Conservation (phyloP, 1,284 basidiomycete species). For the Sparassis latifolia region DNA sequence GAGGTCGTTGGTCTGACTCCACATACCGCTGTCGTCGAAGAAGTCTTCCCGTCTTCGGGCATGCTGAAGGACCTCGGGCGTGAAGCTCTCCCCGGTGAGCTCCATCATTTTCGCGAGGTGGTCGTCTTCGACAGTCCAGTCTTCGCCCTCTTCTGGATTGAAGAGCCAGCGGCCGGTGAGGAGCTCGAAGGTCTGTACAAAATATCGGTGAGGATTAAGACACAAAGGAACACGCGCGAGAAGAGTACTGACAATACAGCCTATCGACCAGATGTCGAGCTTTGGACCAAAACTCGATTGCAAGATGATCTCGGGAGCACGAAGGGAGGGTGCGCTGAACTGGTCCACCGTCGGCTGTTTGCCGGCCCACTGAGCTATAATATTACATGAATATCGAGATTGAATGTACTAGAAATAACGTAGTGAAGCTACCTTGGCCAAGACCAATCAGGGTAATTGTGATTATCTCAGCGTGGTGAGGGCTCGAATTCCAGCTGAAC, state of each 20-base stretch:
- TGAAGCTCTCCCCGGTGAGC: constrained; percentile 12
- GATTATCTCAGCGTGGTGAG: too few species aligned
- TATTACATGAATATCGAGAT: too few species aligned
- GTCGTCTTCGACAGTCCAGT: constrained; percentile 12
- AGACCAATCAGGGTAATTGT: too few species aligned
- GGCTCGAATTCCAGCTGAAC: too few species aligned
- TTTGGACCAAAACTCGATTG: constrained; percentile 5
- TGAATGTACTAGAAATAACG: too few species aligned
- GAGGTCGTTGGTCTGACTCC: too few species aligned
- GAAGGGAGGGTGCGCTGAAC: too few species aligned
- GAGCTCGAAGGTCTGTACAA: constrained; percentile 14
- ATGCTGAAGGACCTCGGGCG: constrained; percentile 5
- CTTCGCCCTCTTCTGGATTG: constrained; percentile 11
- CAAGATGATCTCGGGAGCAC: too few species aligned
- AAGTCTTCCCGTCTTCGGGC: constrained; percentile 6
- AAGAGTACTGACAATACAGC: constrained; percentile 11
- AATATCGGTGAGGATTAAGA: not conserved
- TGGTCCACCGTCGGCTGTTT: too few species aligned
- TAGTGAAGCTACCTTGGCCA: too few species aligned
- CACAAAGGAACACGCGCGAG: not conserved
- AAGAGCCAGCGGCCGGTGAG: constrained; percentile 17
- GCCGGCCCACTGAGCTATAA: too few species aligned
- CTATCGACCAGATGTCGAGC: constrained; percentile 18
- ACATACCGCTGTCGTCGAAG: not conserved
- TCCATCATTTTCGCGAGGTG: constrained; percentile 18